A percentile compares a stretch with the other conserved stretches of the same genome.
Evolutionary conservation across 805 yeast genomes (phyloP).

Genomic region (Starmerella lactis-condensi): DNA sequence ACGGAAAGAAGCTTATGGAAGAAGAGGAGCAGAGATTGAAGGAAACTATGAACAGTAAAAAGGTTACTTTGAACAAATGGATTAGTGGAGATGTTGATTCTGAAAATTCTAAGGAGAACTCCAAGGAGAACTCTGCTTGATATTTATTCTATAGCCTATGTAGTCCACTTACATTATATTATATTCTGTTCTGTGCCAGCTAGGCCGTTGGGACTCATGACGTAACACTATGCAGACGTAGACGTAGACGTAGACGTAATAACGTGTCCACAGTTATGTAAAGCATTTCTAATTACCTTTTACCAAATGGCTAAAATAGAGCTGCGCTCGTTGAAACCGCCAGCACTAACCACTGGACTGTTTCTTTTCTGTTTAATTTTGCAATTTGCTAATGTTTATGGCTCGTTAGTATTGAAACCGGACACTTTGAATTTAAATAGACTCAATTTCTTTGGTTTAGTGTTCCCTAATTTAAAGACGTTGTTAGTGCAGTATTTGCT

Average conservation of each 20-base stretch:
- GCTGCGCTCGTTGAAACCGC: conserved; percentile 23
- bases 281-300: too few species aligned
- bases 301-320: not conserved
- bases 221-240: too few species aligned
- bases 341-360: conserved; percentile 48
- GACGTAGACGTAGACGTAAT: too few species aligned
- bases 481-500: conserved; percentile 40
- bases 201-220: too few species aligned
- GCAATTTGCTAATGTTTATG: conserved; percentile 23
- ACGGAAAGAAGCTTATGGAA: conserved; percentile 37
- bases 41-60: conserved; percentile 66
- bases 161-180: too few species aligned
- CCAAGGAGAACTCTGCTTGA: too few species aligned
- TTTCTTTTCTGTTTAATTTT: conserved; percentile 35
- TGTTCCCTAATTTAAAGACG: conserved; percentile 46
- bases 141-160: too few species aligned
- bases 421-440: conserved; percentile 36
- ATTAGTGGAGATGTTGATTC: too few species aligned
- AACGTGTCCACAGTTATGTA: too few species aligned
- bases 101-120: too few species aligned
- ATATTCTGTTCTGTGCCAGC: too few species aligned
- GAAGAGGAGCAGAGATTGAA: conserved; percentile 33
- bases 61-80: conserved; percentile 65
- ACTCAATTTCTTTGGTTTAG: conserved; percentile 55
- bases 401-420: conserved; percentile 35